Evolutionary conservation across 2,329 filamentous ascomycete species (phyloP).

Genomic region (Ilyonectria robusta): DNA sequence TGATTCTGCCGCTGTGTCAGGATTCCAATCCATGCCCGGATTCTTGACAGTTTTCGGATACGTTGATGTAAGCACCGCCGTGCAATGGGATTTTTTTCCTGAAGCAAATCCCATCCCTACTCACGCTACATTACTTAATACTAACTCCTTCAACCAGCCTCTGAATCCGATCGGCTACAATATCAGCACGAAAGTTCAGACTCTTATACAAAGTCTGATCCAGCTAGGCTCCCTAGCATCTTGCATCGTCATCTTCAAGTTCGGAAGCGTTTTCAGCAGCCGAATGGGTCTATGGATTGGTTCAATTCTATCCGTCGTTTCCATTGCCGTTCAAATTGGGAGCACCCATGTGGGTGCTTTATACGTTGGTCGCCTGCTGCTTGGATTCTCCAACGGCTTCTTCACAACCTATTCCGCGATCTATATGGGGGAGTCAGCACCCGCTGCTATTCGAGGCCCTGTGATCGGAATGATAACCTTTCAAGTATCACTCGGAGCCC

Average conservation of each 20-base stretch:
- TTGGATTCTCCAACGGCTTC: constrained; percentile 3
- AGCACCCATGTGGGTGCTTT: constrained; percentile 4
- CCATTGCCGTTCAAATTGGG: constrained; percentile 3
- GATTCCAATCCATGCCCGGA: constrained; percentile 6
- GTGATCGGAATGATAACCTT: constrained; percentile 4
- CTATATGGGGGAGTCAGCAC: not conserved
- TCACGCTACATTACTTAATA: not conserved
- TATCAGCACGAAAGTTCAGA: not conserved
- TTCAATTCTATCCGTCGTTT: not conserved
- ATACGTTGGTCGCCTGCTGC: not conserved
- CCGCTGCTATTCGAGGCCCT: not conserved
- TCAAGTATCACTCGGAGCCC: constrained; percentile 4
- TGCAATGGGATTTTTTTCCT: not conserved
- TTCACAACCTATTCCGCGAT: constrained; percentile 6
- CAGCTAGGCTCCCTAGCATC: not conserved
- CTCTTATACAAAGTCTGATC: constrained; percentile 4
- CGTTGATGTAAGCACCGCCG: not conserved
- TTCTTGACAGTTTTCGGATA: constrained; percentile 3
- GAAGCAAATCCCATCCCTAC: not conserved
- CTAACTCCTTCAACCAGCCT: not conserved
- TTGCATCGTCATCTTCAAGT: constrained; percentile 2
- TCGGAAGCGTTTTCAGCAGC: not conserved
- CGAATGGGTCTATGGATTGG: not conserved
- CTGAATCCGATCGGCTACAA: constrained; percentile 7
- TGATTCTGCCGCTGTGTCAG: constrained; percentile 4